Base-by-base conservation (phyloP, 2,329 filamentous ascomycete species). In the Aspergillus hiratsukae region DNA sequence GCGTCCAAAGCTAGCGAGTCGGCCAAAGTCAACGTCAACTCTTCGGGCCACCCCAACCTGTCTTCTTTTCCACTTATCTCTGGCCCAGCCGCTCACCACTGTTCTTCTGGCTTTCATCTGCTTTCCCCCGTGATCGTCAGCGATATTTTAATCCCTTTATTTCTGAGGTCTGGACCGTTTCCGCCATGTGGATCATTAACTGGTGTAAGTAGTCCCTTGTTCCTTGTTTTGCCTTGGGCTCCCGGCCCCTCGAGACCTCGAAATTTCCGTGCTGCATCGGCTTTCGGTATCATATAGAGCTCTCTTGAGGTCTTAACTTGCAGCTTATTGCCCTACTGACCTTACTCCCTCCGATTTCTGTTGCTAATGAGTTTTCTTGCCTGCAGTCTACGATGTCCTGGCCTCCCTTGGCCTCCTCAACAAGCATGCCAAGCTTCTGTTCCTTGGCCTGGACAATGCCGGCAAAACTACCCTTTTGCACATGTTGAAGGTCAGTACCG, bases 371-470 rank as follows among this genome's bases (percentile, higher is more conserved):
- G 14, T 17, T 2, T 6, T 17, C 14, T 37, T 2, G 17, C 14
- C 14, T 1, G 31, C 65, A 91, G 91, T 96, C 79, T 96, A 90
- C 83, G 90, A 96, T 80, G 81, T 95, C 68, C 86, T 96, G 70
- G 89, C 91, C 69, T 90, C 86, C 64, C 83, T 96, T 62, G 91
- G 91, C 68, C 83, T 96, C 70, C 82, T 93, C 65, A 96, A 96
- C 85, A 96, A 96, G 84, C 90, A 96, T 76, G 91, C 91, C 70
- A 96, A 96, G 84, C 85, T 96, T 58, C 84, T 96, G 57, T 96
- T 96, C 80, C 86, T 96, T 62, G 91, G 91, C 67, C 87, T 96
- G 61, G 91, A 96, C 76, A 96, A 96, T 80, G 91, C 91, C 52
- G 91, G 91, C 78, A 96, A 96, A 83, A 96, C 91, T 53, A 96